phyloP scores from a whole-genome alignment of 208 protist genomes.

The Acanthamoeba royreba region DNA sequence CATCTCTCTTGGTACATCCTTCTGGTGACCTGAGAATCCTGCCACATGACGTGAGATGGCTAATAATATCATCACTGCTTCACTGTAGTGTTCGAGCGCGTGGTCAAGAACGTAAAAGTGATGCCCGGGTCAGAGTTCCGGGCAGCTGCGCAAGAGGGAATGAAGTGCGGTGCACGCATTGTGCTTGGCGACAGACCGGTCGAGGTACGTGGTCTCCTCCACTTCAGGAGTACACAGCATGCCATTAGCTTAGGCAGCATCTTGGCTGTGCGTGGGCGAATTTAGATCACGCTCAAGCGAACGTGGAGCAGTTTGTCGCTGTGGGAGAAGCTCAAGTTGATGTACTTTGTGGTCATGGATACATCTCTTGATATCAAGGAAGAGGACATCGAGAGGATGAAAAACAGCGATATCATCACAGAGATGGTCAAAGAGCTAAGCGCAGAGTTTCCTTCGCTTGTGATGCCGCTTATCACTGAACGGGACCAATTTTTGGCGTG shows the following conservation, averaged over 20 bases:
- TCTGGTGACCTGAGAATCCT: neutral
- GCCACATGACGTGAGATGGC: too few relatives aligned
- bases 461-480: neutral
- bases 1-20: neutral
- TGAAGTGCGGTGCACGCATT: neutral
- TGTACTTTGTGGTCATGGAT: slow-evolving; percentile 12
- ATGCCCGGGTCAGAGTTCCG: neutral
- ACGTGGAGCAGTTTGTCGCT: neutral
- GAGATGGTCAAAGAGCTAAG: neutral
- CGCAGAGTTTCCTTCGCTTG: neutral
- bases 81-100: neutral
- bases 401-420: neutral
- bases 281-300: neutral
- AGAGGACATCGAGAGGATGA: neutral
- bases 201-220: neutral
- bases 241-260: too few relatives aligned
- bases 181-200: neutral
- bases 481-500: neutral
- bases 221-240: neutral
- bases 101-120: neutral
- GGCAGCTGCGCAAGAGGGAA: neutral
- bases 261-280: neutral
- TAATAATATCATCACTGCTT: neutral
- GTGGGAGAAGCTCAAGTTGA: slow-evolving; percentile 7
- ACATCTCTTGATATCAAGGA: slow-evolving; percentile 12